Base-by-base conservation (phyloP, 805 yeast species). In the Myxozyma mucilagina region DNA sequence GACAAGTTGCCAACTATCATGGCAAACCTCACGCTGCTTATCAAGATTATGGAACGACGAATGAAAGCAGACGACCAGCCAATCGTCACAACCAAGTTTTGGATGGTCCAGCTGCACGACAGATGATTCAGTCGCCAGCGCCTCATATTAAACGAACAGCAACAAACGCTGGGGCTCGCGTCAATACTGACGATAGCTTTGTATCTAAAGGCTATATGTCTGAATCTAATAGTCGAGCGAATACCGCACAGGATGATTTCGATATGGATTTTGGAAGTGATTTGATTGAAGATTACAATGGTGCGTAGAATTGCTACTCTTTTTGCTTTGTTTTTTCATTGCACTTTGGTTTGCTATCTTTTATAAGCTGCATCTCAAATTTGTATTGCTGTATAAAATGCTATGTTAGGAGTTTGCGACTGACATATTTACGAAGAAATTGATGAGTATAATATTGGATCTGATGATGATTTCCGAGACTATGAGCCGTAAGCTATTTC, bases 261-360 rank as follows among this genome's bases (percentile, higher is more conserved):
- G 57, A 43, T 20, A 59, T 53, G 59, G 53, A 59, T 10, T 61
- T 57, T 43, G 64, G 64, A 24, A 57, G 63, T 36, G 65, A 61
- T 29, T 43, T 57, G 31, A 44, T 57, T 29, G 64, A 56, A 16
- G 65, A 60, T 10, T 60, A 56, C 31, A 54, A 59, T 32, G 63
- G 63, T 59, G 43, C 42, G 53, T 36, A 48, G 41, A 7, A 14
- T 24, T 31, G 11, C 36, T 32, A 16, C 4, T 20, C 10, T 20
- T 29, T 9, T 34, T 9, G n/a, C n/a, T 8, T 13, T 14, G 32
- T 29, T 6, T 34, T 42, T 16, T 16, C 32, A 8, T 50, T 13
- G 45, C 47, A n/a, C 16, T 8, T 13, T 13, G 29, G 2, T 29
- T 32, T 32, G 14, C 39, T 41, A 6, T 31, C 18, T 11, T 42